Evolutionary conservation across 257 asterid genomes (phyloP).

Genomic region (Leptodermis oblonga): DNA sequence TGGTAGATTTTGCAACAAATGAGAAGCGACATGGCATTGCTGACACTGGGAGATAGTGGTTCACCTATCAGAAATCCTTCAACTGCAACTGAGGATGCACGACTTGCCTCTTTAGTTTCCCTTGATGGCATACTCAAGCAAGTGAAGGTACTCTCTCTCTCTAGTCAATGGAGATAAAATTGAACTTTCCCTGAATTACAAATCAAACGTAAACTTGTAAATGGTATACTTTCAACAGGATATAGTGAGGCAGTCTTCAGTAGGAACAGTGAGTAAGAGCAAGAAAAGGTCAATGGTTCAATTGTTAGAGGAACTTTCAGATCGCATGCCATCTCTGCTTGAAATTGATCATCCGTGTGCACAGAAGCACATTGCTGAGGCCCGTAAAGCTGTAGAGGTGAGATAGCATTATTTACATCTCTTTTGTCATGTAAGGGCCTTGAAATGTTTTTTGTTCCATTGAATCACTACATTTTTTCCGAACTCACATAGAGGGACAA

Average conservation of each 20-base stretch:
- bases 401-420: slow-evolving; percentile 8
- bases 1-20: slow-evolving; percentile 87
- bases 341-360: slow-evolving; percentile 97
- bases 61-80: slow-evolving; percentile 84
- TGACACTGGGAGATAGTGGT: slow-evolving; percentile 70
- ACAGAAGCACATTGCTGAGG: slow-evolving; percentile 74
- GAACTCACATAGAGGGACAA: too few relatives aligned
- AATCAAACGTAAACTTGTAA: slow-evolving; percentile 11
- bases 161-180: slow-evolving; percentile 3
- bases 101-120: slow-evolving; percentile 89
- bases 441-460: not conserved
- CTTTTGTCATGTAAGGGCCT: slow-evolving; percentile 10
- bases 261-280: slow-evolving; percentile 57
- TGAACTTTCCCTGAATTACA: slow-evolving; percentile 18
- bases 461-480: not conserved
- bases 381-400: slow-evolving; percentile 82
- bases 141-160: slow-evolving; percentile 60
- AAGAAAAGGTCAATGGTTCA: slow-evolving; percentile 73
- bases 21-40: slow-evolving; percentile 68
- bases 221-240: slow-evolving; percentile 47
- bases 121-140: slow-evolving; percentile 90
- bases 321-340: slow-evolving; percentile 90
- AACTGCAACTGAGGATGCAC: slow-evolving; percentile 96
- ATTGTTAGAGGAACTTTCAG: slow-evolving; percentile 76
- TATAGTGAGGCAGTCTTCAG: slow-evolving; percentile 72